These are phyloP conservation scores for Suhomyces ambrosiae DNA, from an alignment of 1,139 yeast genomes.

Conservation along the genomic window DNA sequence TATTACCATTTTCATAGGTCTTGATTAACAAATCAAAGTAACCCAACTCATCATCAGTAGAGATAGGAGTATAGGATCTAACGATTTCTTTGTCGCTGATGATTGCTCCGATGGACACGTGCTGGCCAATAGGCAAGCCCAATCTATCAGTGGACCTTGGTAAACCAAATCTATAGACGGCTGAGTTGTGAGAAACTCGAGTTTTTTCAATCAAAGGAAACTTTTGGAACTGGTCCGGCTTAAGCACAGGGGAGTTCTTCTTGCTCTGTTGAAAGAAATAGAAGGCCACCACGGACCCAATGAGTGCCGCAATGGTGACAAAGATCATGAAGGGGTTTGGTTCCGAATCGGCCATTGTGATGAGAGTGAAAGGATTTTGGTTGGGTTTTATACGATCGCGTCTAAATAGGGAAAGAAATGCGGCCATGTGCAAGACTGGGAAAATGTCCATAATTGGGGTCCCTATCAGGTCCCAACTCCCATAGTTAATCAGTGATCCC, in stretches of 20 bases:
- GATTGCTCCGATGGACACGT: constrained; percentile 73
- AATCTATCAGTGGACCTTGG: constrained; percentile 74
- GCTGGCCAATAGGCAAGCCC: constrained; percentile 96
- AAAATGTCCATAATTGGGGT: no score
- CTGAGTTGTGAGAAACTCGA: constrained; percentile 77
- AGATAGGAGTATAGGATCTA: constrained; percentile 92
- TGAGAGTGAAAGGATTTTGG: constrained; percentile 3
- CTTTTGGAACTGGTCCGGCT: constrained; percentile 68
- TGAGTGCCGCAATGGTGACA: constrained; percentile 48
- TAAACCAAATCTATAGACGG: constrained; percentile 81
- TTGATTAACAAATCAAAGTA: constrained; percentile 88
- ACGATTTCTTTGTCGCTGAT: constrained; percentile 82
- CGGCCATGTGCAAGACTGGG: background rate
- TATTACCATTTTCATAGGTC: constrained; percentile 89
- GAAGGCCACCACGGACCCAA: constrained; percentile 39
- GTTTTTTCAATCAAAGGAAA: constrained; percentile 85
- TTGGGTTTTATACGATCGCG: constrained; percentile 12
- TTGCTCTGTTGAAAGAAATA: constrained; percentile 39
- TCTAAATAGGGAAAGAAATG: background rate
- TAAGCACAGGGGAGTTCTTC: constrained; percentile 56
- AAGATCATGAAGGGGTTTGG: constrained; percentile 42
- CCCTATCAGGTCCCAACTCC: no score
- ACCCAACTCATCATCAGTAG: constrained; percentile 83
- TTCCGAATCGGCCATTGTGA: constrained; percentile 25
- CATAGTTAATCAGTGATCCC: no score